Base-by-base conservation (phyloP, 306 rosid species). In the Lotus japonicus region DNA sequence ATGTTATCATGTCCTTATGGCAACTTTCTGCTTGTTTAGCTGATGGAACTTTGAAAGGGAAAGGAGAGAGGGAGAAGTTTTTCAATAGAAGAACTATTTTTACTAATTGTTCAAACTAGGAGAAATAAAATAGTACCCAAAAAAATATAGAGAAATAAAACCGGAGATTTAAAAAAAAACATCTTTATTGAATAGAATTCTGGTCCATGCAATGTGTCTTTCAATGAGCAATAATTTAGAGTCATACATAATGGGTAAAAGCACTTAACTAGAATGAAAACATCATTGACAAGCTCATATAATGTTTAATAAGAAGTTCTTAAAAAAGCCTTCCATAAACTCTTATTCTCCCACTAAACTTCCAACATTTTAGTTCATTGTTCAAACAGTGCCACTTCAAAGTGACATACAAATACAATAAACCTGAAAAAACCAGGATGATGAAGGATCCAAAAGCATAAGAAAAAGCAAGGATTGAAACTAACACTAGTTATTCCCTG, bases 331-430 rank as follows among this genome's bases (percentile, higher is more conserved):
- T 64, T 54, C 44, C 17, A 71, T 66, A 50, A 21, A 72, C 45
- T 71, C 55, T 71, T 74, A 66, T 75, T 79, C 57, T 72, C 55
- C 63, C 65, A 67, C 58, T 56, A 38, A 45, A 38, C 2, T 70
- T 59, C 49, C 73, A 77, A 36, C 12, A 65, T 70, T 21, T 11
- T 16, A 58, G 75, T 23, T 65, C 65, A 73, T 66, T 66, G 44
- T 73, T 23, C 3, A 44, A 50, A 31, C 68, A 44, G 64, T 58
- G 48, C 70, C 75, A 64, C 77, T 63, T 56, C 3, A 7, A 61
- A 66, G 54, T 61, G 73, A 55, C 77, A 71, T 66, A 57, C 59
- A 80, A 26, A 71, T 61, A 57, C 59, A 80, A 26, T n/a, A 46
- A 52, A 72, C 66, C 53, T 65, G 50, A 43, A 60, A 49, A 48